Percentiles rank a stretch among this genome's conserved stretches.
These are phyloP conservation scores for Cercophora scortea DNA, from an alignment of 495 filamentous ascomycete genomes.

Conservation along the genomic window DNA sequence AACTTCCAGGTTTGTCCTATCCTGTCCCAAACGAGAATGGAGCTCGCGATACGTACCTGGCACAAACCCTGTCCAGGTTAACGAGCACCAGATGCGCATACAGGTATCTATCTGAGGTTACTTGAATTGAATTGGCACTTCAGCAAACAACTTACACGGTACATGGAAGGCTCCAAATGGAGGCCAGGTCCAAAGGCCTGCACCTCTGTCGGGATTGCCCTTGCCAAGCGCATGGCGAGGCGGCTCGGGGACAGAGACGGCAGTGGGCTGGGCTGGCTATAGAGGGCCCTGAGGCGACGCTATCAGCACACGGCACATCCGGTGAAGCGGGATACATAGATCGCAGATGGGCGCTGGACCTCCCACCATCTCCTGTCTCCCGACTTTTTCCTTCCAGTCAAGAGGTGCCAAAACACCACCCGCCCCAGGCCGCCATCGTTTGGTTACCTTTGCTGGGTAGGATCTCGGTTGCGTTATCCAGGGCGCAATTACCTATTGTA, in stretches of 20 bases:
- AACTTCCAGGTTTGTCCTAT: background rate
- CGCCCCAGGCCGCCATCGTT: background rate
- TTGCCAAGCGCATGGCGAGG: background rate
- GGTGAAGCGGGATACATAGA: background rate
- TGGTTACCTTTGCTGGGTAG: background rate
- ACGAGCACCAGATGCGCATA: no score
- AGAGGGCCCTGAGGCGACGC: background rate
- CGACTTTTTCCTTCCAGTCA: conserved; percentile 7
- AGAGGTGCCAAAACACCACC: background rate
- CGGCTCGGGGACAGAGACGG: background rate
- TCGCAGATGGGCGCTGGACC: conserved; percentile 2
- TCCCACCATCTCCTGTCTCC: background rate
- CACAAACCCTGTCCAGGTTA: no score
- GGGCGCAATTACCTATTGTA: background rate
- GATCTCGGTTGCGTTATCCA: background rate
- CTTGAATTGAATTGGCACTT: no score
- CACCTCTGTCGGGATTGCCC: background rate
- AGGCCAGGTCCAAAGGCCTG: background rate
- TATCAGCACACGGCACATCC: conserved; percentile 1
- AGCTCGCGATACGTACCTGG: background rate
- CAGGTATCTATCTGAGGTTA: no score
- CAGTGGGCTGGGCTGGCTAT: background rate
- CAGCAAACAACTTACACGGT: background rate
- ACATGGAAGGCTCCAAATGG: background rate
- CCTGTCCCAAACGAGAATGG: background rate